Conservation (phyloP, 2,329 filamentous ascomycete species). For the Calonectria hongkongensis region DNA sequence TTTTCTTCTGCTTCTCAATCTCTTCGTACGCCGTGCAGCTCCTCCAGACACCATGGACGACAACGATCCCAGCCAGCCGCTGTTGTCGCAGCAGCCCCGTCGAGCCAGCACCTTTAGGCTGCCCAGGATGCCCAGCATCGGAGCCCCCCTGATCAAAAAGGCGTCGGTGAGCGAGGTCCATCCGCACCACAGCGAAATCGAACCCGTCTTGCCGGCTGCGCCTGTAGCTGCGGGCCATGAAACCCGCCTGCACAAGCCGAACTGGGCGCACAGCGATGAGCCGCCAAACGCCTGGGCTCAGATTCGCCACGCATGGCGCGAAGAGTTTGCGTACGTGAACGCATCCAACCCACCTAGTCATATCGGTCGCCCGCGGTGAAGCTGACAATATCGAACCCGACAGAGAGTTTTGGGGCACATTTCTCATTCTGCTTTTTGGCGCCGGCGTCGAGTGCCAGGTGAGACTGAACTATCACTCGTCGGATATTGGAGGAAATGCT, state of each 20-base stretch:
- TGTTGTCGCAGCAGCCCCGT: conserved; percentile 16
- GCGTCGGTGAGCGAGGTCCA: conserved; percentile 26
- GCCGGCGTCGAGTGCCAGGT: conserved; percentile 28
- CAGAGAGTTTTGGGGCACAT: conserved; percentile 25
- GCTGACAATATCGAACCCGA: not conserved
- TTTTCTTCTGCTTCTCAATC: not conserved
- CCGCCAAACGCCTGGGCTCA: conserved; percentile 24
- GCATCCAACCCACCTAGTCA: not conserved
- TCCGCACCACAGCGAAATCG: conserved; percentile 20
- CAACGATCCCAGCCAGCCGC: conserved; percentile 23
- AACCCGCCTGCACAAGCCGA: conserved; percentile 23
- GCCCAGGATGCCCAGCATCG: conserved; percentile 6
- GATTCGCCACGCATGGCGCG: conserved; percentile 24
- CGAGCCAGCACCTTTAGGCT: conserved; percentile 11
- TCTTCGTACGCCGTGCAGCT: not conserved
- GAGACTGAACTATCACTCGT: conserved; percentile 22
- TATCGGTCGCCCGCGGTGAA: not conserved
- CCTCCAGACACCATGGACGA: conserved; percentile 4
- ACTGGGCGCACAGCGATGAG: conserved; percentile 21
- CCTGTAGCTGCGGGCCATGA: conserved; percentile 19
- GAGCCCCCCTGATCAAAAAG: not conserved
- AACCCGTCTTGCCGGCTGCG: conserved; percentile 21
- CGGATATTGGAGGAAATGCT: conserved; percentile 23
- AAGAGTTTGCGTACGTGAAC: conserved; percentile 30
- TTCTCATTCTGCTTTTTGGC: conserved; percentile 23